Conservation (phyloP, 1,284 basidiomycete genomes). For the Tetrapyrgos nigripes region DNA sequence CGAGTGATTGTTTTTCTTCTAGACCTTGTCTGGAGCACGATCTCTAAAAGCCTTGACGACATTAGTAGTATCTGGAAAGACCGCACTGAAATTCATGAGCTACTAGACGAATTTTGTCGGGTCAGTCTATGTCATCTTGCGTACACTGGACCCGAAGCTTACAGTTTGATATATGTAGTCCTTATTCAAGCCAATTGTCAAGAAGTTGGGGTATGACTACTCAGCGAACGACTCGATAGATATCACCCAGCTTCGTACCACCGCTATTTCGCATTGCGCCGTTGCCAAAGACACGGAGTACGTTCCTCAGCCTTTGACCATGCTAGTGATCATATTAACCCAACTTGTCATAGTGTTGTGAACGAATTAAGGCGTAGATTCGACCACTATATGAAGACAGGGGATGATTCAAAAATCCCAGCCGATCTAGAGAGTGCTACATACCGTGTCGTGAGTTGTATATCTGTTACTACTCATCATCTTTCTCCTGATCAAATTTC, state of each 20-base stretch:
- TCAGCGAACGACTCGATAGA: slow-evolving; percentile 74
- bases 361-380: slow-evolving; percentile 82
- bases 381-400: slow-evolving; percentile 70
- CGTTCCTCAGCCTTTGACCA: slow-evolving; percentile 6
- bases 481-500: slow-evolving; percentile 6
- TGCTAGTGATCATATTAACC: not conserved
- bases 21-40: slow-evolving; percentile 80
- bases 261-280: slow-evolving; percentile 77
- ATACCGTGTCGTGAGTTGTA: slow-evolving; percentile 9
- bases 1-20: not conserved
- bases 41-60: slow-evolving; percentile 60
- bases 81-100: slow-evolving; percentile 64
- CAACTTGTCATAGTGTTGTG: slow-evolving; percentile 59
- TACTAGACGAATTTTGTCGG: slow-evolving; percentile 68
- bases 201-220: slow-evolving; percentile 85
- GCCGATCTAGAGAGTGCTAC: slow-evolving; percentile 69
- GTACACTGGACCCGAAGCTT: not conserved
- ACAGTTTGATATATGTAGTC: slow-evolving; percentile 43
- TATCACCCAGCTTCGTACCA: slow-evolving; percentile 78
- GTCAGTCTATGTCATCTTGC: slow-evolving; percentile 43
- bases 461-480: slow-evolving; percentile 15
- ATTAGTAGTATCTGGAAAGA: slow-evolving; percentile 88
- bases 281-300: slow-evolving; percentile 66
- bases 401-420: slow-evolving; percentile 84
- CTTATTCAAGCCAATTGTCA: slow-evolving; percentile 83